Percentiles rank a stretch among this genome's conserved stretches.
Conservation (phyloP, 2,329 filamentous ascomycete species). For the Fusarium tupiense region DNA sequence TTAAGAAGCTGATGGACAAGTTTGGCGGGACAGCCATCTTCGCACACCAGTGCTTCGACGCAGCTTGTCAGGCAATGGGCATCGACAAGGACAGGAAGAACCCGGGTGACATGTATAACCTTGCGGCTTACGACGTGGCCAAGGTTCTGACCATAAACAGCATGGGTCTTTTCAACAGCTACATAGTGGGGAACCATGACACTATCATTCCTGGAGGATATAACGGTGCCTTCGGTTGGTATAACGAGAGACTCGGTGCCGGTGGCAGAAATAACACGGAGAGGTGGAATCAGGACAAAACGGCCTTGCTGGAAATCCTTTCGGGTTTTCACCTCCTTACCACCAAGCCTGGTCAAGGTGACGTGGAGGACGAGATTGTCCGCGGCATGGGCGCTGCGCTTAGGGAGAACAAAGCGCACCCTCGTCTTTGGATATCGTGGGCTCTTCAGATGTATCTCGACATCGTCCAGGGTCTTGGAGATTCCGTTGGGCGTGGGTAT, state of each 20-base stretch:
- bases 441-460: slow-evolving; percentile 32
- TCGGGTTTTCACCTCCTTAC: slow-evolving; percentile 15
- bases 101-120: slow-evolving; percentile 7
- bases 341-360: background rate
- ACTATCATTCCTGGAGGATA: background rate
- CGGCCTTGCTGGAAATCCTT: slow-evolving; percentile 23
- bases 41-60: background rate
- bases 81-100: background rate
- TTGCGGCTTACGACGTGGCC: slow-evolving; percentile 16
- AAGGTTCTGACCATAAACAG: slow-evolving; percentile 2
- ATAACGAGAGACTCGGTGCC: slow-evolving; percentile 14
- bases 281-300: slow-evolving; percentile 24
- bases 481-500: background rate
- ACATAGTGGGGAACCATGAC: background rate
- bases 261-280: background rate
- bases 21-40: background rate
- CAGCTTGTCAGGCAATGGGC: background rate
- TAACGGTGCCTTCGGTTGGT: slow-evolving; percentile 34
- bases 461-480: slow-evolving; percentile 22
- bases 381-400: slow-evolving; percentile 5
- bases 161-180: slow-evolving; percentile 1
- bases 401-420: background rate
- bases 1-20: slow-evolving; percentile 47
- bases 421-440: slow-evolving; percentile 28
- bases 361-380: slow-evolving; percentile 35